These are phyloP conservation scores for Malbranchea cinnamomea DNA, from an alignment of 2,329 filamentous ascomycete species.

Conservation along the genomic window DNA sequence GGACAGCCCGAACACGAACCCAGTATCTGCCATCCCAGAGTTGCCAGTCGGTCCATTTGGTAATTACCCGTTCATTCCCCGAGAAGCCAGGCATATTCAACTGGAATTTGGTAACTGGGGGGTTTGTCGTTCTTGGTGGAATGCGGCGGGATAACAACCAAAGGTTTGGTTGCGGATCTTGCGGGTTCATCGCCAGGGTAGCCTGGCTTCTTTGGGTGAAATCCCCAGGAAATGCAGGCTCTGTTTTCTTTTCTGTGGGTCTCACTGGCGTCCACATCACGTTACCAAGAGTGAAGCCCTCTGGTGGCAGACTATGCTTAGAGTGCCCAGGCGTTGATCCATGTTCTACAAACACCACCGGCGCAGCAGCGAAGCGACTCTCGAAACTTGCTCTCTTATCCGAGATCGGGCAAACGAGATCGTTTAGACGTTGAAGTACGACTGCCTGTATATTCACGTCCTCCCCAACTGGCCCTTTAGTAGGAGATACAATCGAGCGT, in stretches of 20 bases:
- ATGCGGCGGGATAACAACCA: conserved; percentile 27
- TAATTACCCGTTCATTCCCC: background rate
- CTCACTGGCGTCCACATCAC: conserved; percentile 31
- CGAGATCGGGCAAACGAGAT: conserved; percentile 33
- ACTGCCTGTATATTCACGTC: conserved; percentile 22
- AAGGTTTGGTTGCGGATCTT: conserved; percentile 14
- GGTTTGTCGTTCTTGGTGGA: conserved; percentile 16
- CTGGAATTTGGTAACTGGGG: conserved; percentile 10
- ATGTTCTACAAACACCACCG: too few species aligned
- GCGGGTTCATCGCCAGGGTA: too few species aligned
- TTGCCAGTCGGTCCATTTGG: conserved; percentile 21
- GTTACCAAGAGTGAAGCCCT: conserved; percentile 36
- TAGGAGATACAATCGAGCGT: conserved; percentile 7
- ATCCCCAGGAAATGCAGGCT: background rate
- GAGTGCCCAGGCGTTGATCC: too few species aligned
- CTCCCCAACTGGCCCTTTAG: background rate
- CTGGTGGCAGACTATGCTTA: too few species aligned
- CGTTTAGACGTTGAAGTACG: conserved; percentile 34
- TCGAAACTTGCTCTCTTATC: conserved; percentile 29
- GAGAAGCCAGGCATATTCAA: conserved; percentile 11
- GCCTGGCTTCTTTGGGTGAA: conserved; percentile 2
- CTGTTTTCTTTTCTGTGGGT: conserved; percentile 1
- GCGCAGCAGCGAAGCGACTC: too few species aligned
- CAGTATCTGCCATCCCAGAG: conserved; percentile 44
- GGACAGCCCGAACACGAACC: conserved; percentile 31